phyloP scores from a whole-genome alignment of 192 early-diverging fungal genomes.

The Funneliformis mosseae region DNA sequence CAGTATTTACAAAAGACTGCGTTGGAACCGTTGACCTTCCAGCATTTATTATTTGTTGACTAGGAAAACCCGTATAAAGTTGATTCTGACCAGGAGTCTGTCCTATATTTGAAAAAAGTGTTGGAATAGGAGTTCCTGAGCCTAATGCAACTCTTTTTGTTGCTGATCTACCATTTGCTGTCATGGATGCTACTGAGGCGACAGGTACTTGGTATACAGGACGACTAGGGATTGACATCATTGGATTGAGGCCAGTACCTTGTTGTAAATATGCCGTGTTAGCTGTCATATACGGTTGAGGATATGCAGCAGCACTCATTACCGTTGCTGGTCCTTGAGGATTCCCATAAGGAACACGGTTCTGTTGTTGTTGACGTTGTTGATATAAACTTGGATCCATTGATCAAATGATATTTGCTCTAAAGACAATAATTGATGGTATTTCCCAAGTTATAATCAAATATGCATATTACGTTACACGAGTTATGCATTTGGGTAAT shows the following conservation, averaged over 20 bases:
- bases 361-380: background rate
- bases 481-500: no score
- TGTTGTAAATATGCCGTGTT: background rate
- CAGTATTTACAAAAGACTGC: constrained; percentile 14
- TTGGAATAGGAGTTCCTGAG: background rate
- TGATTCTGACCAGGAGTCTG: constrained; percentile 20
- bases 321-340: constrained; percentile 24
- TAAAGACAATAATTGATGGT: background rate
- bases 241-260: constrained; percentile 13
- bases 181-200: constrained; percentile 19
- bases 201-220: constrained; percentile 22
- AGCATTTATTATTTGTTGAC: constrained; percentile 10
- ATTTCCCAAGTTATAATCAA: no score
- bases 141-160: constrained; percentile 28
- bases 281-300: constrained; percentile 16
- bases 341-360: constrained; percentile 22
- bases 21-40: constrained; percentile 19
- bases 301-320: constrained; percentile 15
- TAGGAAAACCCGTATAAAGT: background rate
- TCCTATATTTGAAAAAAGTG: constrained; percentile 19
- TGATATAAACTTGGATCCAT: constrained; percentile 36
- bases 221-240: constrained; percentile 24
- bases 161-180: constrained; percentile 28
- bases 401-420: constrained; percentile 29
- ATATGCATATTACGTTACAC: no score